These are phyloP conservation scores for Pseudonitzschia multistriata DNA, from an alignment of 108 stramenopile genomes.

Conservation along the genomic window DNA sequence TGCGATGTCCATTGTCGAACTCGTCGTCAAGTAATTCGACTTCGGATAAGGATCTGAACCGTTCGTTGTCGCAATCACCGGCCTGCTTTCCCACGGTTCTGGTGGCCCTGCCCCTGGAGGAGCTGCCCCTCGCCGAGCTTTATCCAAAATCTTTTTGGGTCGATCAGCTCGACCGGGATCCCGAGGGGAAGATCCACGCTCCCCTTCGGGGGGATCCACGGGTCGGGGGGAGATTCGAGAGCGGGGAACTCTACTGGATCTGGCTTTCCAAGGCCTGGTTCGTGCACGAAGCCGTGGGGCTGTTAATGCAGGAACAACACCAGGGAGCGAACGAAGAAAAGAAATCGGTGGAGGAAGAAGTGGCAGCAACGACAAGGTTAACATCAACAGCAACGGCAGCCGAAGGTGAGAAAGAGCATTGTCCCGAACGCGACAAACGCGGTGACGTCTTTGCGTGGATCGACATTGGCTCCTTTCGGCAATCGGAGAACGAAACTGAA, in stretches of 20 bases:
- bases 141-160: slow-evolving; percentile 50
- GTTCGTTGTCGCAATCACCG: no score
- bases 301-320: no score
- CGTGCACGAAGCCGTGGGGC: slow-evolving; percentile 34
- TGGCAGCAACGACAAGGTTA: no score
- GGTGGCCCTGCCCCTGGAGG: slow-evolving; percentile 39
- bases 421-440: no score
- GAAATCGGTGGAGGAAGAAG: no score
- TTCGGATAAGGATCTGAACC: not conserved
- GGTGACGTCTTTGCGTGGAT: slow-evolving; percentile 48
- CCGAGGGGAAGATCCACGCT: slow-evolving; percentile 43
- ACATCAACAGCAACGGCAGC: no score
- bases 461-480: slow-evolving; percentile 62
- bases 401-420: no score
- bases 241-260: slow-evolving; percentile 61
- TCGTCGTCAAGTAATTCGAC: slow-evolving; percentile 29
- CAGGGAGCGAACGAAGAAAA: no score
- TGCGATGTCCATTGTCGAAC: no score
- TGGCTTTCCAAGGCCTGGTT: slow-evolving; percentile 62
- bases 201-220: slow-evolving; percentile 22
- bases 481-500: no score
- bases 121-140: slow-evolving; percentile 36
- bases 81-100: slow-evolving; percentile 34
- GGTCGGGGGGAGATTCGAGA: not conserved
- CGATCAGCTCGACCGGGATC: slow-evolving; percentile 54